These are phyloP conservation scores for Pseudogymnoascus sp. DNA, from an alignment of 2,329 filamentous ascomycete genomes.

Conservation along the genomic window DNA sequence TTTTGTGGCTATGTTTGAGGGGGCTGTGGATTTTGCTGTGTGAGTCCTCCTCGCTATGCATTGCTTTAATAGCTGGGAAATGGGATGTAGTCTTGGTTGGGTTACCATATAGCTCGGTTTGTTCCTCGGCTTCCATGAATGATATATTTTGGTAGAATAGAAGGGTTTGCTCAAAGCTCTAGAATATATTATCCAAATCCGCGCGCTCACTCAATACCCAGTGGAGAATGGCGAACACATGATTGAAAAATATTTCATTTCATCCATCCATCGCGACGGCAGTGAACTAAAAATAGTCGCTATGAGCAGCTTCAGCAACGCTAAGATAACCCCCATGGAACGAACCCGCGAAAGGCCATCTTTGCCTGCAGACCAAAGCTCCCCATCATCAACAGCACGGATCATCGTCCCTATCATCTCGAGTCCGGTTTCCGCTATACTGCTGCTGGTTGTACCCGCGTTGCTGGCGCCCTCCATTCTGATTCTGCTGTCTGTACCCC, in stretches of 20 bases:
- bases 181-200: neutral
- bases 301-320: neutral
- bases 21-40: neutral
- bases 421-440: neutral
- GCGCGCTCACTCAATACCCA: neutral
- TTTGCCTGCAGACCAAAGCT: neutral
- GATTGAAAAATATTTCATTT: neutral
- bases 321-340: neutral
- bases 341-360: neutral
- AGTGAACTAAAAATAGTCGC: neutral
- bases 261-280: neutral
- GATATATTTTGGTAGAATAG: neutral
- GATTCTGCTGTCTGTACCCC: neutral
- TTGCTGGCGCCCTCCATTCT: neutral
- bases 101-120: neutral
- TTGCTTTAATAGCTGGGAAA: neutral
- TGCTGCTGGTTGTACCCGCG: neutral
- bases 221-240: neutral
- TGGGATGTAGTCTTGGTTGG: neutral
- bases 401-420: neutral
- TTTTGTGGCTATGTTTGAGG: neutral
- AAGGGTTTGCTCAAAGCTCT: neutral
- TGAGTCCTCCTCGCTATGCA: neutral
- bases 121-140: neutral
- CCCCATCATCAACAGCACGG: neutral